Conservation (phyloP, 495 filamentous ascomycete genomes). For the Xylaria longipes region DNA sequence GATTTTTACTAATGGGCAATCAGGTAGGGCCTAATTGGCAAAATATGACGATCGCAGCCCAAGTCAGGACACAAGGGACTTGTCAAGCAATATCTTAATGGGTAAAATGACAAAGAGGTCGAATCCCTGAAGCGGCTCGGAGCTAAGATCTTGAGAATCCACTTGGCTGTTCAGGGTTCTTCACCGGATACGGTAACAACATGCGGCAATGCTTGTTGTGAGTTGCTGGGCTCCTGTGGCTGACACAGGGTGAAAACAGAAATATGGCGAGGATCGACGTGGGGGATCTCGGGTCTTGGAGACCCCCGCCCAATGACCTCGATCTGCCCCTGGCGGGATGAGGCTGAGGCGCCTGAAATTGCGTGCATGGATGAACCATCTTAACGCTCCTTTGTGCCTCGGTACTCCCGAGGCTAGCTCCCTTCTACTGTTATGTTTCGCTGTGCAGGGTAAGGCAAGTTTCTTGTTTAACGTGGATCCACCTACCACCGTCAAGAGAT, state of each 20-base stretch:
- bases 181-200: neutral
- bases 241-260: neutral
- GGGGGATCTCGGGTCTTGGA: conserved; percentile 13
- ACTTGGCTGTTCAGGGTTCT: conserved; percentile 13
- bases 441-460: neutral
- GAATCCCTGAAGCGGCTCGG: conserved; percentile 6
- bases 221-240: conserved; percentile 1
- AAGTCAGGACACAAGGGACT: too few species aligned
- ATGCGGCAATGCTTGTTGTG: neutral
- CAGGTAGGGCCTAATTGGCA: conserved; percentile 6
- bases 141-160: conserved; percentile 20
- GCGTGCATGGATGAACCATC: conserved; percentile 17
- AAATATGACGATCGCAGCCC: neutral
- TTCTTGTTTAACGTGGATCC: conserved; percentile 10
- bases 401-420: conserved; percentile 15
- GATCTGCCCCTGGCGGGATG: conserved; percentile 20
- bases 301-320: conserved; percentile 8
- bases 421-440: neutral
- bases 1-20: conserved; percentile 18
- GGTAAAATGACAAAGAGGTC: neutral
- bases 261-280: conserved; percentile 13
- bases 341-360: conserved; percentile 25
- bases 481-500: neutral
- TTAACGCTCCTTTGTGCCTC: conserved; percentile 10
- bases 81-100: neutral